These are phyloP conservation scores for Haplosporangium sp. DNA, from an alignment of 371 early-diverging fungal species.

Conservation along the genomic window DNA sequence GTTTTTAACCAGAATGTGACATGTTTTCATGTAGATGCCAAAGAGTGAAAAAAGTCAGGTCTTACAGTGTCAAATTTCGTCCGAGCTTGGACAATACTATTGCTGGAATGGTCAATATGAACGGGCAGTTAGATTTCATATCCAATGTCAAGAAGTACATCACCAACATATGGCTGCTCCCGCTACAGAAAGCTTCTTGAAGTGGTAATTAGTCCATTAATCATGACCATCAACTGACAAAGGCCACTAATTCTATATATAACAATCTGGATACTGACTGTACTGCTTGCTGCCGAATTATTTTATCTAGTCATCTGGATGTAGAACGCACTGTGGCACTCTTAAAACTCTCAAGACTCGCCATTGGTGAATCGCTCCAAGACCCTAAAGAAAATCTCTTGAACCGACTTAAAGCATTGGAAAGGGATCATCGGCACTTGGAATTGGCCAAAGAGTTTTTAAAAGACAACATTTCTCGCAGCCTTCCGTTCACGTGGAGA, in stretches of 20 bases:
- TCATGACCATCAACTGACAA: too few species aligned
- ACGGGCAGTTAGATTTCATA: conserved; percentile 14
- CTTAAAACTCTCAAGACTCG: conserved; percentile 24
- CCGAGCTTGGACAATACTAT: conserved; percentile 46
- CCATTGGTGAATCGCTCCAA: conserved; percentile 12
- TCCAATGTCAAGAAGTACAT: conserved; percentile 23
- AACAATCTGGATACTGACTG: too few species aligned
- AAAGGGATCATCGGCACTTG: conserved; percentile 8
- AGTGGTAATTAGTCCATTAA: conserved; percentile 8
- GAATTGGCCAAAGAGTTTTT: conserved; percentile 27
- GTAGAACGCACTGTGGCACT: conserved; percentile 22
- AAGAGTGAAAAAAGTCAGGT: background rate
- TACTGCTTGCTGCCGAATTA: background rate
- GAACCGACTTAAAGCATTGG: conserved; percentile 17
- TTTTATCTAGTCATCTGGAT: conserved; percentile 19
- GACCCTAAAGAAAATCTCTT: conserved; percentile 19
- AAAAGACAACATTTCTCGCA: conserved; percentile 24
- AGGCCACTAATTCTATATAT: too few species aligned
- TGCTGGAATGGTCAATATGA: conserved; percentile 38
- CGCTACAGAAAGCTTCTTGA: background rate
- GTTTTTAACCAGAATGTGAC: too few species aligned
- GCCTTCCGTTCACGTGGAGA: conserved; percentile 31
- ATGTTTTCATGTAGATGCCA: conserved; percentile 6
- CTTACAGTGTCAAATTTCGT: conserved; percentile 31
- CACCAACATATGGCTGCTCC: background rate